These are phyloP conservation scores for Fagopyrum homotropicum DNA, from an alignment of 148 eudicot species.

Conservation along the genomic window DNA sequence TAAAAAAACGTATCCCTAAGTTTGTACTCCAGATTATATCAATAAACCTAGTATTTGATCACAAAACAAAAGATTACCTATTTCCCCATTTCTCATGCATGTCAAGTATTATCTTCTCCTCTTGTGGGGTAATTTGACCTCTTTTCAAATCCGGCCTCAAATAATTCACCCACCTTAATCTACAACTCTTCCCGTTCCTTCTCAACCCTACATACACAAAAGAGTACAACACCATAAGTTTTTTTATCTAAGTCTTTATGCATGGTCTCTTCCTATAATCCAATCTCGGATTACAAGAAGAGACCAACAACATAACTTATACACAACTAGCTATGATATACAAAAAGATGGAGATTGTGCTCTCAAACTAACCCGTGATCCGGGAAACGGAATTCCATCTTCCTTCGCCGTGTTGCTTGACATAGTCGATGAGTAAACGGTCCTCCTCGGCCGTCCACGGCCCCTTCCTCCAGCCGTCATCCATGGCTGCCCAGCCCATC, in stretches of 20 bases:
- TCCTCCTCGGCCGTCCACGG: constrained; percentile 95
- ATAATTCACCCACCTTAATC: constrained; percentile 74
- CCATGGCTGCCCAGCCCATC: constrained; percentile 49
- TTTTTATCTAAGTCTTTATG: neutral
- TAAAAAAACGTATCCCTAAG: neutral
- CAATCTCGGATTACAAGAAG: no score
- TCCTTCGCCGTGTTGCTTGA: constrained; percentile 79
- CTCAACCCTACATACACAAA: constrained; percentile 32
- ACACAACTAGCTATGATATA: neutral
- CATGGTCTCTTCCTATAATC: no score
- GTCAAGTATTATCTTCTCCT: constrained; percentile 50
- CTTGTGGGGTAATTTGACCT: constrained; percentile 68
- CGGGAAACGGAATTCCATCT: constrained; percentile 83
- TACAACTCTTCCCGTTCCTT: constrained; percentile 69
- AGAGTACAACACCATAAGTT: neutral
- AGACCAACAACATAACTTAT: no score
- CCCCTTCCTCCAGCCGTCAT: constrained; percentile 79
- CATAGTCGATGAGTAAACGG: constrained; percentile 58
- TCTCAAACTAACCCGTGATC: constrained; percentile 37
- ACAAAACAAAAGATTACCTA: constrained; percentile 28
- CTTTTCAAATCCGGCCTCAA: constrained; percentile 73
- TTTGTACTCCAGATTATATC: neutral
- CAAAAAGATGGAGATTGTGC: no score
- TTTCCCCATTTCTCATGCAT: constrained; percentile 82
- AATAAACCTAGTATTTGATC: neutral